Evolutionary conservation across 2,329 filamentous ascomycete genomes (phyloP), one percentile per base, ranked within the genome.

Genomic region (Colletotrichum ledebouriae): DNA sequence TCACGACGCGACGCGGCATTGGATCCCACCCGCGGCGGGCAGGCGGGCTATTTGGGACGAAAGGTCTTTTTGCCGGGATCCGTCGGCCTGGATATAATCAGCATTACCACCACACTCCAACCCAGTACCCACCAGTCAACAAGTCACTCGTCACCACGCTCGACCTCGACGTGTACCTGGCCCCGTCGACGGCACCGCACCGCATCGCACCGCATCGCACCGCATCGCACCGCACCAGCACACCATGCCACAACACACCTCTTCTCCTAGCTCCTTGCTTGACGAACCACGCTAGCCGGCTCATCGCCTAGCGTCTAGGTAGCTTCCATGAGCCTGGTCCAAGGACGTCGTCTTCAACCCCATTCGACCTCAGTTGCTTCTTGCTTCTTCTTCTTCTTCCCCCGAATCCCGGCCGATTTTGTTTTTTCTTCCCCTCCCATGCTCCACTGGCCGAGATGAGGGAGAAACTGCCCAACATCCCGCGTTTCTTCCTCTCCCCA

Each of bases 301-400:
- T 57, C 63, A 44, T 63, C 29, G 53, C 52, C 64, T 63, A 67
- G 64, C 20, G 64, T 41, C 37, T 15, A 63, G 25, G 59, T 52
- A 63, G 64, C 64, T 67, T 63, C 64, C 64, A 67, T 57, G 64
- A 67, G 64, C 64, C 64, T 63, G 64, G 59, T 63, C 64, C 59
- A 37, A 63, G 64, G 64, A 67, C 52, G 33, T 39, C 37, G 64
- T 67, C 64, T 67, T 67, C 55, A 52, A 41, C 37, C 33, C 41
- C 52, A 39, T 56, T 56, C 61, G 34, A 63, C 61, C 22, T 58
- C 61, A 50, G 6, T 50, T 33, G 22, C 53, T 41, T 41, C 41
- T 42, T 49, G 22, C 46, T n/a, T 15, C 29, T 17, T 50, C 47
- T 25, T 49, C 20, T 25, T 50, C 17, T 29, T 46, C 41, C 47